Evolutionary conservation across 1,139 yeast genomes (phyloP), one percentile per base, ranked within the genome.

Genomic region (Saccharomyces hybrid): DNA sequence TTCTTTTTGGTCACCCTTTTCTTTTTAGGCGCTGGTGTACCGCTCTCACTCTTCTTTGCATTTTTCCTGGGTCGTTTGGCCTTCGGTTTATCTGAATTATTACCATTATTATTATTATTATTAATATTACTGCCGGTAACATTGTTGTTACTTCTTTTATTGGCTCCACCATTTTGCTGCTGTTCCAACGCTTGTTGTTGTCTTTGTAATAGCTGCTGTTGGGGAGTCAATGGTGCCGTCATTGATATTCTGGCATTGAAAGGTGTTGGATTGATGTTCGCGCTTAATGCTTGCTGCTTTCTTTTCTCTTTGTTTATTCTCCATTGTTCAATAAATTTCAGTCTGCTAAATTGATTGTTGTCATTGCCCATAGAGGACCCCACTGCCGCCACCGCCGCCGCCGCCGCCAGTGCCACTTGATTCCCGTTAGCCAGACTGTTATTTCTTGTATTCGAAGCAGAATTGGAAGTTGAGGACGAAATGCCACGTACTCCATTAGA

Each of bases 271-370:
- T 58, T 56, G 13, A 60, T 52, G 41, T 62, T 61, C 6, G 62
- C 58, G 38, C 58, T 57, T 48, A 60, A 48, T 5, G 73, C 70
- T 16, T 72, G 74, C 54, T 73, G 76, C 57, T 74, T 74, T 52
- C 74, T 62, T 58, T 75, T 71, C 55, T 76, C 79, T 58, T 72
- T 71, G 56, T 74, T 73, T 1, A 73, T 57, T 55, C 79, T 69
- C 71, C 76, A 74, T 62, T 74, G 78, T 58, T 78, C 83, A 60
- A 76, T 76, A 61, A 75, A 79, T 64, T 76, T 76, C 54, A 78
- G 61, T 59, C 82, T 71, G 55, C 77, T 72, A 59, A 79, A 79
- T 58, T 78, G 79, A 44, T 77, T 75, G 47, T 75, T 70, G 54
- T 74, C 79, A 56, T 67, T 70, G 50, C 61, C 61, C 2, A 58